Evolutionary conservation across 805 yeast species (phyloP).

Genomic region (Saccharomyces cerevisiae): DNA sequence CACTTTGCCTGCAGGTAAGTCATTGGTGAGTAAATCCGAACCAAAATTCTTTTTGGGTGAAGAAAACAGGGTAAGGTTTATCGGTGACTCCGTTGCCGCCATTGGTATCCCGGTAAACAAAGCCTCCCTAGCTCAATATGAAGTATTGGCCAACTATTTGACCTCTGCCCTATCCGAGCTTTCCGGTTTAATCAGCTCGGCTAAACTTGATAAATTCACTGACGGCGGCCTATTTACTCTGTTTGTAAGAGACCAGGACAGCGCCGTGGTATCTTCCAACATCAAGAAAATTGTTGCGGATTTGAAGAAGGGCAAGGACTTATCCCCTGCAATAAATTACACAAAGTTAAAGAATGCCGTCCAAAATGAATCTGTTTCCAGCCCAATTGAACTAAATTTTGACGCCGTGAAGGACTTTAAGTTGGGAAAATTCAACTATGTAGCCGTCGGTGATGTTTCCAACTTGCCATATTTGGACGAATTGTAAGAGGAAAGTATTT

Average conservation of each 20-base stretch:
- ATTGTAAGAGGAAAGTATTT: conserved; percentile 40
- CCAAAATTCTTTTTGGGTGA: conserved; percentile 52
- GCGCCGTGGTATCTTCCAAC: conserved; percentile 50
- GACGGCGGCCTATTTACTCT: conserved; percentile 78
- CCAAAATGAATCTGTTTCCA: conserved; percentile 33
- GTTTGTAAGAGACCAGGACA: conserved; percentile 49
- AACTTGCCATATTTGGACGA: conserved; percentile 85
- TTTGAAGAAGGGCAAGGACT: conserved; percentile 45
- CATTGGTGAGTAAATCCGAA: conserved; percentile 32
- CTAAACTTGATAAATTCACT: conserved; percentile 53
- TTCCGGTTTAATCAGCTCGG: conserved; percentile 45
- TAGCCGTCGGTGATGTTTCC: conserved; percentile 82
- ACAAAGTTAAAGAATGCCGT: conserved; percentile 39
- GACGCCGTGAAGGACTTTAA: conserved; percentile 36
- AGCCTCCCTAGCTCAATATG: conserved; percentile 55
- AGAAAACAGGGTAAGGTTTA: conserved; percentile 58
- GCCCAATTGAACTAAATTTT: conserved; percentile 32
- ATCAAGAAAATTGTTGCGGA: conserved; percentile 51
- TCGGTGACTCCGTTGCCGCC: conserved; percentile 63
- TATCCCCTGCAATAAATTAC: conserved; percentile 52
- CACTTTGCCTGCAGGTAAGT: conserved; percentile 51
- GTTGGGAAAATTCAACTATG: conserved; percentile 65
- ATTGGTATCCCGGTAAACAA: conserved; percentile 71
- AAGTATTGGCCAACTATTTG: conserved; percentile 63
- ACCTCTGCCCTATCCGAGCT: conserved; percentile 49